phyloP scores from a whole-genome alignment of 139 green algal genomes.

The Closterium sp. region DNA sequence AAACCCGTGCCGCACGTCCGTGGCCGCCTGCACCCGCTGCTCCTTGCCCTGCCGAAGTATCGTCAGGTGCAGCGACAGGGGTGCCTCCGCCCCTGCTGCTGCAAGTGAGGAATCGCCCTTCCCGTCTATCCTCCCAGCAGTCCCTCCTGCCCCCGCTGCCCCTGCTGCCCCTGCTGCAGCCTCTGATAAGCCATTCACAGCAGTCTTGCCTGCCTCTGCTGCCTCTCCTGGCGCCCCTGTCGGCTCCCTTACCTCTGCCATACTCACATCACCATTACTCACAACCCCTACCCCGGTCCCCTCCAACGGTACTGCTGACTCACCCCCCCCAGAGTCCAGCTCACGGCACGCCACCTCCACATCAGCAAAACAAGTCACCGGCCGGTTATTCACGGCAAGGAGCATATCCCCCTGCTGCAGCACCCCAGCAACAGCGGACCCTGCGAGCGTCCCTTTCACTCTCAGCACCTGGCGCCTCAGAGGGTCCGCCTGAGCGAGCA shows the following conservation, averaged over 20 bases:
- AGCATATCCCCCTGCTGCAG: slow-evolving; percentile 79
- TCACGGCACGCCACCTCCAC: slow-evolving; percentile 58
- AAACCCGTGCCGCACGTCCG: slow-evolving; percentile 70
- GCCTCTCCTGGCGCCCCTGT: background rate
- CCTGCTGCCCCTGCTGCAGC: background rate
- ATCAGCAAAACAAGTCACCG: slow-evolving; percentile 69
- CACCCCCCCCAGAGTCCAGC: background rate
- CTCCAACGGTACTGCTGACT: too few relatives aligned
- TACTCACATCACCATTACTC: background rate
- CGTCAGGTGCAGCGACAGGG: background rate
- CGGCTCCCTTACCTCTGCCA: background rate
- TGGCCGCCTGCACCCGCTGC: slow-evolving; percentile 59
- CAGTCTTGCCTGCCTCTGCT: background rate
- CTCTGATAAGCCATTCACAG: background rate
- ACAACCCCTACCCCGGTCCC: background rate
- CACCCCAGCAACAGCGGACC: slow-evolving; percentile 55
- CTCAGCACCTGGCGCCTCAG: slow-evolving; percentile 74
- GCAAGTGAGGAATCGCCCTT: too few relatives aligned
- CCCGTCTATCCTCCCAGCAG: too few relatives aligned
- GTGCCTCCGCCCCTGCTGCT: background rate
- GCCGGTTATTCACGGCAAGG: slow-evolving; percentile 66
- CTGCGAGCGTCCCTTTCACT: slow-evolving; percentile 63
- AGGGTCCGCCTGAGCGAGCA: slow-evolving; percentile 67
- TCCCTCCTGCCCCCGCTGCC: too few relatives aligned
- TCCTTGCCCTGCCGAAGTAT: slow-evolving; percentile 52